Conservation (phyloP, 306 rosid genomes). For the Amphicarpaea edgeworthii region DNA sequence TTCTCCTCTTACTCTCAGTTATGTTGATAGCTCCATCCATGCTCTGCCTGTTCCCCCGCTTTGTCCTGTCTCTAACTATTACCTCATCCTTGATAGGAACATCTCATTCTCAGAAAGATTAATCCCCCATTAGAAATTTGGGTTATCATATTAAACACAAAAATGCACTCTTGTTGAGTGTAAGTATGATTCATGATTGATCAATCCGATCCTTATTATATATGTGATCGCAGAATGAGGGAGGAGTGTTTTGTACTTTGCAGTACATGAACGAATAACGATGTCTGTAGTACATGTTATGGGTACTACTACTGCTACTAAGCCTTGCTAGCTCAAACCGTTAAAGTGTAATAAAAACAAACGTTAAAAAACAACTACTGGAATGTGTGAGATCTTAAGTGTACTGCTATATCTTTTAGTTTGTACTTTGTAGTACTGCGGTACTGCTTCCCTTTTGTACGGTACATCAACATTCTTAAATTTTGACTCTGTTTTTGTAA, state of each 20-base stretch:
- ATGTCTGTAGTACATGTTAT: conserved; percentile 44
- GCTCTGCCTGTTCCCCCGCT: conserved; percentile 81
- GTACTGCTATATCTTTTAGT: conserved; percentile 42
- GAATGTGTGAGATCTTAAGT: not conserved
- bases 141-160: not conserved
- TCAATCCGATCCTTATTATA: conserved; percentile 30
- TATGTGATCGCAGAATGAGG: conserved; percentile 33
- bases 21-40: conserved; percentile 80
- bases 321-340: not conserved
- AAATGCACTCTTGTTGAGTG: not conserved
- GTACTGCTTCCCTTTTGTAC: conserved; percentile 15
- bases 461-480: not conserved
- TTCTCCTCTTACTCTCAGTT: not conserved
- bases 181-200: conserved; percentile 8
- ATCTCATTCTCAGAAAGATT: conserved; percentile 3
- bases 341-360: not conserved
- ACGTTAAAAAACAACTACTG: not conserved
- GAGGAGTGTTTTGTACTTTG: conserved; percentile 31
- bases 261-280: conserved; percentile 45
- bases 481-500: not conserved
- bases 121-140: not conserved
- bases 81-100: conserved; percentile 8
- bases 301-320: conserved; percentile 33
- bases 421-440: conserved; percentile 36
- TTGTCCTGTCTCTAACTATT: conserved; percentile 38